Base-by-base conservation (phyloP, 495 filamentous ascomycete species). In the Penicillium ucsense region DNA sequence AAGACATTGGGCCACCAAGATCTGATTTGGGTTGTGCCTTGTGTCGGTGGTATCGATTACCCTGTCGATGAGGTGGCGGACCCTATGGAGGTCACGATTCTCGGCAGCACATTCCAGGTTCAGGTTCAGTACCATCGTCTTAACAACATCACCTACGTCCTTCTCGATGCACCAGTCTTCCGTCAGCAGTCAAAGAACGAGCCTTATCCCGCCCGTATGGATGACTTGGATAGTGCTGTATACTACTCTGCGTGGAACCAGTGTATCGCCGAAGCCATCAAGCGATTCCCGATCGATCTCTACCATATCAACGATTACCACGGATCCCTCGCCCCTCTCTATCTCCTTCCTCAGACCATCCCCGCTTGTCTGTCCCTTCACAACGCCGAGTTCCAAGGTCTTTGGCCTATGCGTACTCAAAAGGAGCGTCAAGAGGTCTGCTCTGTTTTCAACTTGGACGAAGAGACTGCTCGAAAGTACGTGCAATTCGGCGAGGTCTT, bases 291-390 rank as follows among this genome's bases (percentile, higher is more conserved):
- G 0, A 75, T 86, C 45, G 83, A 88, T 54, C 62, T 87, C 12
- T 88, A 88, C 62, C 84, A 88, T 62, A 86, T 88, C 56, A 88
- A 88, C 63, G 84, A 88, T 59, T 88, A 88, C 59, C 84, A 88
- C 56, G 84, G 84, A 28, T 83, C 84, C 10, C 62, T 84, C 4
- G 84, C 84, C 35, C 84, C 83, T 31, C 67, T 88, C 5, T 83
- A 88, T 50, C 72, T 87, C 8, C 71, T 87, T 2, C 84, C 84
- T 27, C 59, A 75, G 29, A 83, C 68, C 0, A 62, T 73, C 42
- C 74, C 71, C 6, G 60, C 60, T 7, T 72, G 66, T 47, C 50
- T 74, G 0, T 78, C 72, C 32, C 72, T 79, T 27, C 79, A 82
- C 65, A 82, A 86, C 54, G 84, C 82, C 39, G 82, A 88, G 61